These are phyloP conservation scores for Mycena chlorophos DNA, from an alignment of 768 basidiomycete genomes.

Conservation along the genomic window DNA sequence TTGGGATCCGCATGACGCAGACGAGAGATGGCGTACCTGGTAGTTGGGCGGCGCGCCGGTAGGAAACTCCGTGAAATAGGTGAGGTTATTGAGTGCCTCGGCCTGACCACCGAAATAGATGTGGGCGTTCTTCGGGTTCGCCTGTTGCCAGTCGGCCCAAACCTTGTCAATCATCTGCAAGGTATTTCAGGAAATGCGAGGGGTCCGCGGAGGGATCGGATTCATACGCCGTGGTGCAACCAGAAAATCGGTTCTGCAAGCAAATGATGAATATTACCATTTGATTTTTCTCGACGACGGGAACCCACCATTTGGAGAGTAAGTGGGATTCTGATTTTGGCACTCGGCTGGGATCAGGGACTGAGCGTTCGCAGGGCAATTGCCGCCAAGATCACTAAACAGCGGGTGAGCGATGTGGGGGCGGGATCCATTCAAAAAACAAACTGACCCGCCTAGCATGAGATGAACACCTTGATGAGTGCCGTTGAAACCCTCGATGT, in stretches of 20 bases:
- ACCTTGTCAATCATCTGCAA: conserved; percentile 37
- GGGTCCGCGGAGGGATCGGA: neutral
- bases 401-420: neutral
- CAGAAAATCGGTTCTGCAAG: conserved; percentile 36
- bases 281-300: neutral
- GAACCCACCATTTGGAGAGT: conserved; percentile 33
- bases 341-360: conserved; percentile 25
- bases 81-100: conserved; percentile 23
- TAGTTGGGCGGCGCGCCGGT: conserved; percentile 26
- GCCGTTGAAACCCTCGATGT: conserved; percentile 30
- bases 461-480: neutral
- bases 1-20: neutral
- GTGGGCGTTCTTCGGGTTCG: conserved; percentile 23
- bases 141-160: conserved; percentile 38
- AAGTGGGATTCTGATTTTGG: conserved; percentile 30
- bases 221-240: conserved; percentile 35
- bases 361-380: conserved; percentile 29
- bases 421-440: neutral
- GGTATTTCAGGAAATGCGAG: neutral
- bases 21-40: conserved; percentile 20
- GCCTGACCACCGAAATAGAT: conserved; percentile 34
- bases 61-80: conserved; percentile 25
- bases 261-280: neutral
- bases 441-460: neutral
- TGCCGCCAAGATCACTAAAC: conserved; percentile 29